Evolutionary conservation across 2,329 filamentous ascomycete species (phyloP).

Genomic region (Neofusicoccum kwambonambiense): DNA sequence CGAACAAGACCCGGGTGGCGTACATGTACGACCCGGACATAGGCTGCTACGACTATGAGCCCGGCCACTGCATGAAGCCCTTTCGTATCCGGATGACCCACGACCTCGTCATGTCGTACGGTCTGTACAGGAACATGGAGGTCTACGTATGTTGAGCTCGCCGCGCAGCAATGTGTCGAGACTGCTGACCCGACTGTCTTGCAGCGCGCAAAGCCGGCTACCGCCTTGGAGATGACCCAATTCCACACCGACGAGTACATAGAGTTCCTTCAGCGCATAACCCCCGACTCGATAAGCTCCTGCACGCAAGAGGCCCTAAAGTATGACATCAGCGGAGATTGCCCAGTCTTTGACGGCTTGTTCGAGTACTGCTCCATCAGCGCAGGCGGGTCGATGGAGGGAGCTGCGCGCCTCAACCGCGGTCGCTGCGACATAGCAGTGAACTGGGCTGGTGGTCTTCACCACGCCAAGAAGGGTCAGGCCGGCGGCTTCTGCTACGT

Average conservation of each 20-base stretch:
- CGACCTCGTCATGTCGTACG: conserved; percentile 89
- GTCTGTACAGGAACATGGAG: conserved; percentile 96
- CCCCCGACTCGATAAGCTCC: conserved; percentile 70
- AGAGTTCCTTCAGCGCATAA: conserved; percentile 51
- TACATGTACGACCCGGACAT: conserved; percentile 76
- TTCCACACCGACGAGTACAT: conserved; percentile 71
- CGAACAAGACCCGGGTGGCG: conserved; percentile 16
- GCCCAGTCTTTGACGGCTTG: conserved; percentile 92
- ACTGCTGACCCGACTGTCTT: conserved; percentile 28
- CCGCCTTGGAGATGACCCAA: conserved; percentile 70
- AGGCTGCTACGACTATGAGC: conserved; percentile 95
- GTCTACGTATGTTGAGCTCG: conserved; percentile 84
- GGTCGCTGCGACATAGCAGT: conserved; percentile 92
- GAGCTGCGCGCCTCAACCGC: conserved; percentile 82
- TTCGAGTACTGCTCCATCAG: conserved; percentile 96
- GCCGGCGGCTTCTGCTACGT: conserved; percentile 99
- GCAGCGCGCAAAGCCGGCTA: conserved; percentile 49
- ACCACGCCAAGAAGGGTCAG: conserved; percentile 93
- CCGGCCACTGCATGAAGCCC: conserved; percentile 97
- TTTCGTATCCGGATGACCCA: conserved; percentile 96
- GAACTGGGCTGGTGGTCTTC: conserved; percentile 96
- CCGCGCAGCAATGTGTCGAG: conserved; percentile 57
- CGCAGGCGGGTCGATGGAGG: conserved; percentile 84
- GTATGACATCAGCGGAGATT: conserved; percentile 75
- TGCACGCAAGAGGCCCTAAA: conserved; percentile 71